These are phyloP conservation scores for Hordeum marinum DNA, from an alignment of 176 grass and related monocot genomes.

Conservation along the genomic window DNA sequence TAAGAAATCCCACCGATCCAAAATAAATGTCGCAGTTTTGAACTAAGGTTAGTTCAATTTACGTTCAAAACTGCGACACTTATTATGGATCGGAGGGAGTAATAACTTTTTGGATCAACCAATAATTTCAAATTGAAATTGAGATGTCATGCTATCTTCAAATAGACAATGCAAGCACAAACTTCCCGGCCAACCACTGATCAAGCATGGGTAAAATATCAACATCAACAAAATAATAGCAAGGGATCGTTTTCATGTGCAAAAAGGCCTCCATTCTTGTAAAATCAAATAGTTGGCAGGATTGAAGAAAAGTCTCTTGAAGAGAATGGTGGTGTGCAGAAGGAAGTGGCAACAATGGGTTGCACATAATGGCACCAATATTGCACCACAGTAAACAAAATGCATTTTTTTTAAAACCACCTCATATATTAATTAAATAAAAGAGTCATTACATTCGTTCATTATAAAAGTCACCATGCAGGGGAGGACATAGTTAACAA, in stretches of 20 bases:
- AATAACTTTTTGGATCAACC: background rate
- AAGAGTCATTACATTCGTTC: too few species aligned
- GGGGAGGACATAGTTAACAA: too few species aligned
- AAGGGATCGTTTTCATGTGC: background rate
- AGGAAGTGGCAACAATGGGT: background rate
- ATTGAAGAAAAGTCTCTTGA: background rate
- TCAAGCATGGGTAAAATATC: background rate
- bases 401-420: too few species aligned
- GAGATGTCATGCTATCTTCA: background rate
- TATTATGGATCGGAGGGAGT: too few species aligned
- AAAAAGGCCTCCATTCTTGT: background rate
- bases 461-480: too few species aligned
- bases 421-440: too few species aligned
- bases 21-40: too few species aligned
- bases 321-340: background rate
- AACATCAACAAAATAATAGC: background rate
- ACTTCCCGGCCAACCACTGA: background rate
- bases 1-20: background rate
- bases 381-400: too few species aligned
- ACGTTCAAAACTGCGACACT: too few species aligned
- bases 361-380: background rate
- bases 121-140: background rate
- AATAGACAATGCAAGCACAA: background rate
- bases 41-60: too few species aligned
- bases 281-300: background rate